phyloP scores from a whole-genome alignment of 2,329 filamentous ascomycete genomes.

The Fusarium udum region DNA sequence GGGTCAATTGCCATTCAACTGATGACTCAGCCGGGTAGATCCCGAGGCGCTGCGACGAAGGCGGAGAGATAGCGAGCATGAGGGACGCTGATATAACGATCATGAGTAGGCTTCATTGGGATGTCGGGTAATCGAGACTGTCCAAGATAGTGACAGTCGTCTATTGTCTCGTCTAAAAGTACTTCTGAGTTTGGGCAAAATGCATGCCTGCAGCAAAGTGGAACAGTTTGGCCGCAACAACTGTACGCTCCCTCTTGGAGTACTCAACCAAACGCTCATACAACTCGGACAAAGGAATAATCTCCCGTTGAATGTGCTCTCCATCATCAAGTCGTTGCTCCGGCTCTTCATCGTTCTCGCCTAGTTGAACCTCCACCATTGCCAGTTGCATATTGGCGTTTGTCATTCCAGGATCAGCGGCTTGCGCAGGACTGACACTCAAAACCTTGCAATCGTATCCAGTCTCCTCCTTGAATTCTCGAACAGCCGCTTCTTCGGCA shows the following conservation, averaged over 20 bases:
- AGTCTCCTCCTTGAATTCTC: conserved; percentile 43
- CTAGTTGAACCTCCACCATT: conserved; percentile 40
- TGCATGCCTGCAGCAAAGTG: conserved; percentile 44
- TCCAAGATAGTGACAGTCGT: background rate
- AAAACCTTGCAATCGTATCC: conserved; percentile 38
- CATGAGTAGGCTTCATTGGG: background rate
- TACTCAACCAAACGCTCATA: conserved; percentile 41
- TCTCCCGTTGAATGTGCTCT: conserved; percentile 39
- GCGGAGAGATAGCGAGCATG: background rate
- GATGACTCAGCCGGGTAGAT: background rate
- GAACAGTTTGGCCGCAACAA: conserved; percentile 42
- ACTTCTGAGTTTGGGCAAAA: conserved; percentile 43
- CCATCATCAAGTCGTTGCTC: conserved; percentile 41
- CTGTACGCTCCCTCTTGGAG: conserved; percentile 37
- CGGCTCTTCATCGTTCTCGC: conserved; percentile 32
- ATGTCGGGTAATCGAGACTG: background rate
- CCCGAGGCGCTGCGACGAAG: background rate
- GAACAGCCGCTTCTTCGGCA: conserved; percentile 37
- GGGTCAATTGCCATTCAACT: background rate
- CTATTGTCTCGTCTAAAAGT: conserved; percentile 26
- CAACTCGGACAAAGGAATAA: conserved; percentile 37
- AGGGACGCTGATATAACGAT: background rate
- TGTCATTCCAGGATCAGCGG: conserved; percentile 41
- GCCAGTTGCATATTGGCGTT: conserved; percentile 43
- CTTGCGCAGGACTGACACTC: conserved; percentile 35